Evolutionary conservation across 1,284 basidiomycete genomes (phyloP), one percentile per base, ranked within the genome.

Genomic region (Moesziomyces parantarcticus): DNA sequence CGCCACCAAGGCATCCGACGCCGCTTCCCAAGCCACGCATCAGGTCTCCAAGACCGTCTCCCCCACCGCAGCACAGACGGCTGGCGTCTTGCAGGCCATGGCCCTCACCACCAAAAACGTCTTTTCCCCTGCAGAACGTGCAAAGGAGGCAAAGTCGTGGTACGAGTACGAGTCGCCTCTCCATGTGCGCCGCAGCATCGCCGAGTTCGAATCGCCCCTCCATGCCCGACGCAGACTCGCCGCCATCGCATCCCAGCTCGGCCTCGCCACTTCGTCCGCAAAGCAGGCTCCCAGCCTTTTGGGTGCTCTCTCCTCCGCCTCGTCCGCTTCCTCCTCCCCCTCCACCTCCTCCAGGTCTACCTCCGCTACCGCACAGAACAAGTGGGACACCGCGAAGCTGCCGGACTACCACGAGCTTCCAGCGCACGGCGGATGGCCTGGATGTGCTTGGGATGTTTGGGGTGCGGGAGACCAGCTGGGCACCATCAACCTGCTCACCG

Each of bases 391-490:
- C 5, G 50, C 44, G 2, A 3, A n/a, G 1, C 70, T 80, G 2
- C 78, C 78, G 16, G 46, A 52, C 45, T 80, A 71, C 50, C 46
- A 34, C 16, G 58, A 79, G n/a, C 51, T 80, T 36, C 77, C 78
- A 1, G 39, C 57, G 14, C 50, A 78, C 25, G 79, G 74, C 26
- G 79, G 79, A 14, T 78, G 64, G 59, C 66, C 76, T 0, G 77
- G 75, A 26, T 75, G 71, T 68, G 90, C 90, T 1, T 92, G 91
- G 91, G 86, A 85, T 1, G 86, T 92, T 4, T 92, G 90, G 90
- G 90, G 90, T 21, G 83, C 86, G 41, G 87, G 89, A 21, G 91
- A 92, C 71, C 86, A 91, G 76, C 85, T 92, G 13, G 90, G 90
- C 6, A 91, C 90, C 2, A 85, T 91, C 51, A 91, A 91, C 80